Conservation (phyloP, 2,329 filamentous ascomycete genomes). For the Beauveria australis region DNA sequence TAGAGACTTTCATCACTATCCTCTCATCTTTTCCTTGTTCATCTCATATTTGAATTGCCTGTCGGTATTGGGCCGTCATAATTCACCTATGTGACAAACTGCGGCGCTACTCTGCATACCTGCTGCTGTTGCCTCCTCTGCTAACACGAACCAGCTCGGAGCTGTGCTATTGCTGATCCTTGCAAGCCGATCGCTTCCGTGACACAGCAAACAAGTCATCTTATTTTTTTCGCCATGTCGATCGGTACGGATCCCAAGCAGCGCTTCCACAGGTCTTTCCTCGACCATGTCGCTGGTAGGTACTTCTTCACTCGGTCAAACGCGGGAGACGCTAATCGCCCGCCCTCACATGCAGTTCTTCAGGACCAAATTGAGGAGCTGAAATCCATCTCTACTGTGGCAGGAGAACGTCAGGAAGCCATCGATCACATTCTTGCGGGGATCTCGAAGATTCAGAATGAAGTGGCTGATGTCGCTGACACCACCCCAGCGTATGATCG, state of each 20-base stretch:
- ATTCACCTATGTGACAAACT: not conserved
- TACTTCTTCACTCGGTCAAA: not conserved
- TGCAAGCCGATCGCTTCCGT: not conserved
- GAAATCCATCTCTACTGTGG: slow-evolving; percentile 50
- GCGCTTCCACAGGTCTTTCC: slow-evolving; percentile 78
- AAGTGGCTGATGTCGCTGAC: slow-evolving; percentile 75
- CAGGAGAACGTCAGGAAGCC: slow-evolving; percentile 69
- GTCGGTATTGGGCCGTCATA: too few species aligned
- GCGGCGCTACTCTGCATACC: not conserved
- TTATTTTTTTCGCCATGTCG: slow-evolving; percentile 20
- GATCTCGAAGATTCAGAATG: slow-evolving; percentile 72
- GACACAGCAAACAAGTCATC: too few species aligned
- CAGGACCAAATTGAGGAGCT: slow-evolving; percentile 69
- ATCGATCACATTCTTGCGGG: slow-evolving; percentile 71
- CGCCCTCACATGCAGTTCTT: slow-evolving; percentile 47
- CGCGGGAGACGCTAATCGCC: not conserved
- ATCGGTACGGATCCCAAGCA: slow-evolving; percentile 45
- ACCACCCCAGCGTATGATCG: slow-evolving; percentile 87
- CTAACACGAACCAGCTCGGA: not conserved
- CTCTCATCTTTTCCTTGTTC: not conserved
- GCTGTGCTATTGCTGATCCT: not conserved
- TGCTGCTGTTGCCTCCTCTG: not conserved
- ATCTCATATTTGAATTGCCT: not conserved
- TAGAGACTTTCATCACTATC: not conserved
- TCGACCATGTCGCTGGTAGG: slow-evolving; percentile 63